Evolutionary conservation across 2,329 filamentous ascomycete genomes (phyloP).

Genomic region (Alternaria conjuncta): DNA sequence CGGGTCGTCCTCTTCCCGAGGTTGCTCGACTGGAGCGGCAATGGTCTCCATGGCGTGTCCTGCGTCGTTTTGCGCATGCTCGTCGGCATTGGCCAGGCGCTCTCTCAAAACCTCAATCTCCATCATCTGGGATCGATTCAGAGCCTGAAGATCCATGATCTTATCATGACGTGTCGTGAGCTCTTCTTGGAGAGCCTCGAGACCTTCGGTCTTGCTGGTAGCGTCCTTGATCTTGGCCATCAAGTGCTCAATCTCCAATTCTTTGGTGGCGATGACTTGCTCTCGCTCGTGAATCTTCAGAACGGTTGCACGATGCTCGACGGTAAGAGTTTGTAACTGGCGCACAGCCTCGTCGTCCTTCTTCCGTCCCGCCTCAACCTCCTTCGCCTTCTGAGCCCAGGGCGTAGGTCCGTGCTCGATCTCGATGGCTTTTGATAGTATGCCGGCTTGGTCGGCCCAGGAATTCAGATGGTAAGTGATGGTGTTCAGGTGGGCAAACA

Average conservation of each 20-base stretch:
- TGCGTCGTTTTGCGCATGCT: constrained; percentile 3
- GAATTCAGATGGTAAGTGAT: constrained; percentile 42
- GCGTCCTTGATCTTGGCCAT: constrained; percentile 63
- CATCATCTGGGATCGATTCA: constrained; percentile 21
- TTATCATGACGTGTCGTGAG: constrained; percentile 27
- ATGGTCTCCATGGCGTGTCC: constrained; percentile 2
- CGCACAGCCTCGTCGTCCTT: constrained; percentile 84
- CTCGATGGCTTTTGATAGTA: constrained; percentile 54
- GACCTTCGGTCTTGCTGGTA: constrained; percentile 29
- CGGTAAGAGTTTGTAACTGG: constrained; percentile 79
- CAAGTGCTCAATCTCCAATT: constrained; percentile 86
- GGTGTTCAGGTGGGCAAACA: constrained; percentile 2
- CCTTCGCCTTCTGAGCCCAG: constrained; percentile 82
- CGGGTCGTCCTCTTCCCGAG: constrained; percentile 16
- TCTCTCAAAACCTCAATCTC: constrained; percentile 29
- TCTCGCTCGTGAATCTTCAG: constrained; percentile 73
- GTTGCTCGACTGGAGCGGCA: constrained; percentile 13
- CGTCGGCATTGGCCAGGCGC: constrained; percentile 13
- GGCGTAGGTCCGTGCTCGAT: constrained; percentile 77
- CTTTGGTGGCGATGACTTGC: constrained; percentile 68
- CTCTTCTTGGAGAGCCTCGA: constrained; percentile 30
- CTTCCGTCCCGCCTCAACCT: constrained; percentile 81
- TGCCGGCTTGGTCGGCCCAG: constrained; percentile 66
- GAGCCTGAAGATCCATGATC: constrained; percentile 24
- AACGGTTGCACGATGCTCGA: constrained; percentile 79